Conservation (phyloP, 1,284 basidiomycete species). For the Singerocomus inundabilis region DNA sequence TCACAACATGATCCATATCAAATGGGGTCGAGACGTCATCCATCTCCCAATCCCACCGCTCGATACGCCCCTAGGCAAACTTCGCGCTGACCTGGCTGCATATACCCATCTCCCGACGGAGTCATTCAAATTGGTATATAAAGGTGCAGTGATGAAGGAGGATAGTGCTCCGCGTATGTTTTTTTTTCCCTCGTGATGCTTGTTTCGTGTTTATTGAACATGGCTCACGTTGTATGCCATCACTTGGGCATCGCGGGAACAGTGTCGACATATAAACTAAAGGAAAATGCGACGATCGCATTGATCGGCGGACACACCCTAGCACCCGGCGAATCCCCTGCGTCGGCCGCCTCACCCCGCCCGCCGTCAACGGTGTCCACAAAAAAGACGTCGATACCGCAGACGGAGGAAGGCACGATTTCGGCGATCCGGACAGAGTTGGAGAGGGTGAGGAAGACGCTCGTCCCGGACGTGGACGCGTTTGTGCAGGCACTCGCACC, state of each 20-base stretch:
- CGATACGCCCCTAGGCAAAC: conserved; percentile 49
- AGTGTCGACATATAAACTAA: conserved; percentile 68
- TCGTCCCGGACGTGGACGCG: conserved; percentile 52
- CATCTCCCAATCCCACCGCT: conserved; percentile 57
- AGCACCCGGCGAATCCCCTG: conserved; percentile 20
- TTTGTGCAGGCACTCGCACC: conserved; percentile 43
- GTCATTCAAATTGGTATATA: conserved; percentile 77
- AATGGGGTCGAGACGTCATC: conserved; percentile 64
- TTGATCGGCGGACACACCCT: conserved; percentile 50
- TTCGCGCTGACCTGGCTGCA: conserved; percentile 58
- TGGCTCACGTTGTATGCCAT: no score
- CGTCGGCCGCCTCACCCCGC: conserved; percentile 24
- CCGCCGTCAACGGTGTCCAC: conserved; percentile 28
- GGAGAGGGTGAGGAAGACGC: conserved; percentile 47
- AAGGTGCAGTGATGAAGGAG: conserved; percentile 78
- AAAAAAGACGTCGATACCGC: conserved; percentile 29
- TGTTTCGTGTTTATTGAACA: no score
- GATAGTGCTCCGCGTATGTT: conserved; percentile 62
- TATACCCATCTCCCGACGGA: conserved; percentile 59
- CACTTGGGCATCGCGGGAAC: no score
- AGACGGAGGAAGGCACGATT: conserved; percentile 54
- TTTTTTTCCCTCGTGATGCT: conserved; percentile 5
- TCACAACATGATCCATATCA: conserved; percentile 46
- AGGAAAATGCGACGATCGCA: conserved; percentile 57
- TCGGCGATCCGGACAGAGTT: conserved; percentile 60